phyloP scores from a whole-genome alignment of 2,329 filamentous ascomycete species.

The Talaromyces marneffei region DNA sequence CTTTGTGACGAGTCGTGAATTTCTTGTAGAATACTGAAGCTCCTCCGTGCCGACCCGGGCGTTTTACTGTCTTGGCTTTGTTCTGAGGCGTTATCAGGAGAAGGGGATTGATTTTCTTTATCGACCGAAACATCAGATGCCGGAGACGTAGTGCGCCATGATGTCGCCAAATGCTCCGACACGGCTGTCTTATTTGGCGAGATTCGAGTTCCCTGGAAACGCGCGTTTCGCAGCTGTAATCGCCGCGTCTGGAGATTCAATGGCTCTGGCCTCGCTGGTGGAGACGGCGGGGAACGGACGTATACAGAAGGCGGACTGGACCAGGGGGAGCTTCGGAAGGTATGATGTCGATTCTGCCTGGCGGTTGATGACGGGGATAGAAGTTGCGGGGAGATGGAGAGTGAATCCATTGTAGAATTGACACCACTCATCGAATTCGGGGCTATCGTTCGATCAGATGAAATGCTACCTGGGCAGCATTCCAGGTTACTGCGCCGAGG shows the following conservation, averaged over 20 bases:
- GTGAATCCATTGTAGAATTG: constrained; percentile 1
- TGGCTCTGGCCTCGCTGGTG: constrained; percentile 15
- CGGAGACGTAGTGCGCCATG: constrained; percentile 18
- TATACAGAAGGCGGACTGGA: constrained; percentile 8
- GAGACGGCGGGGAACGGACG: constrained; percentile 16
- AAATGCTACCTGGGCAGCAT: background rate
- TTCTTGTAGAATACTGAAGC: constrained; percentile 27
- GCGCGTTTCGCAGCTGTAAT: constrained; percentile 25
- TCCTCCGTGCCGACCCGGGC: constrained; percentile 15
- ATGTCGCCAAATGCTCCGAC: constrained; percentile 19
- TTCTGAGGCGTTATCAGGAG: background rate
- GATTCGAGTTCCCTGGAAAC: constrained; percentile 23
- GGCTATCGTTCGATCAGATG: background rate
- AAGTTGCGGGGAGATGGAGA: background rate
- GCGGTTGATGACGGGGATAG: background rate
- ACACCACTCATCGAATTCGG: background rate
- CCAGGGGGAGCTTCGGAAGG: constrained; percentile 2
- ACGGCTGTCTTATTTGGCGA: constrained; percentile 18
- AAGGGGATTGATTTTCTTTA: background rate
- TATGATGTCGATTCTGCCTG: background rate
- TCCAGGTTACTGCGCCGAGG: constrained; percentile 9
- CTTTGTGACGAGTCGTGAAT: constrained; percentile 25
- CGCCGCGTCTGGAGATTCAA: constrained; percentile 25
- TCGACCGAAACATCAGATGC: constrained; percentile 16
- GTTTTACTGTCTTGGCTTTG: background rate